Percentiles rank a stretch among this genome's conserved stretches.
phyloP scores from a whole-genome alignment of 768 basidiomycete genomes.

The Leccinum arenicola region DNA sequence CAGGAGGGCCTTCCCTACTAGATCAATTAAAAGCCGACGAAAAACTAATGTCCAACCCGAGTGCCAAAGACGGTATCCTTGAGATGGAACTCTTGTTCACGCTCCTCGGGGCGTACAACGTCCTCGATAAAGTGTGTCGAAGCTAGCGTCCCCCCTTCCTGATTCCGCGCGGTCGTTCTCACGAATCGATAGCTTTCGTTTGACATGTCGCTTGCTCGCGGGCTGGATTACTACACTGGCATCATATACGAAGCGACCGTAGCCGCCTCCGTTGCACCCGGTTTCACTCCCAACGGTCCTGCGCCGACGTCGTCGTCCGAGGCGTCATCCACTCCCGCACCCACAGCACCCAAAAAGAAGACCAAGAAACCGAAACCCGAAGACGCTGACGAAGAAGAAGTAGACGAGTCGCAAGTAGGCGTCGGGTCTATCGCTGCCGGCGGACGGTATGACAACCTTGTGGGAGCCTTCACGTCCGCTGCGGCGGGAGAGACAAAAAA shows the following conservation, averaged over 20 bases:
- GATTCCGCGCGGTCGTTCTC: neutral
- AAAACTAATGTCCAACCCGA: constrained; percentile 62
- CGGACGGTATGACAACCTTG: constrained; percentile 93
- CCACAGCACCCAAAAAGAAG: constrained; percentile 34
- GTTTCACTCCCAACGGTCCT: constrained; percentile 56
- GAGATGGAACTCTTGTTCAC: constrained; percentile 88
- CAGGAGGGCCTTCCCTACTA: constrained; percentile 79
- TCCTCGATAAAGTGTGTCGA: constrained; percentile 64
- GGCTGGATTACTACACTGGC: constrained; percentile 97
- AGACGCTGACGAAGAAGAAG: constrained; percentile 63
- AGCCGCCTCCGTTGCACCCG: constrained; percentile 90
- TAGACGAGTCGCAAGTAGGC: constrained; percentile 91
- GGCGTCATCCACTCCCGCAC: constrained; percentile 20
- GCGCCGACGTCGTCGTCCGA: constrained; percentile 31
- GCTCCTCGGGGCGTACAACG: constrained; percentile 76
- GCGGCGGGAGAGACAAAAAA: constrained; percentile 76
- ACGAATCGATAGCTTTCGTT: constrained; percentile 70
- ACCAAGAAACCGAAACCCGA: constrained; percentile 42
- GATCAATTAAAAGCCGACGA: constrained; percentile 63
- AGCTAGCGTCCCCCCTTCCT: neutral
- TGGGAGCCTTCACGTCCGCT: constrained; percentile 84
- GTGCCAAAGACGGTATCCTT: constrained; percentile 75
- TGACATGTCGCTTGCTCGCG: constrained; percentile 95
- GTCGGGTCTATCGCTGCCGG: constrained; percentile 99
- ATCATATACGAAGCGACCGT: constrained; percentile 97